A percentile compares a stretch with the other conserved stretches of the same genome.
phyloP scores from a whole-genome alignment of 352 stramenopile species.

The Paralagenidium karlingii region DNA sequence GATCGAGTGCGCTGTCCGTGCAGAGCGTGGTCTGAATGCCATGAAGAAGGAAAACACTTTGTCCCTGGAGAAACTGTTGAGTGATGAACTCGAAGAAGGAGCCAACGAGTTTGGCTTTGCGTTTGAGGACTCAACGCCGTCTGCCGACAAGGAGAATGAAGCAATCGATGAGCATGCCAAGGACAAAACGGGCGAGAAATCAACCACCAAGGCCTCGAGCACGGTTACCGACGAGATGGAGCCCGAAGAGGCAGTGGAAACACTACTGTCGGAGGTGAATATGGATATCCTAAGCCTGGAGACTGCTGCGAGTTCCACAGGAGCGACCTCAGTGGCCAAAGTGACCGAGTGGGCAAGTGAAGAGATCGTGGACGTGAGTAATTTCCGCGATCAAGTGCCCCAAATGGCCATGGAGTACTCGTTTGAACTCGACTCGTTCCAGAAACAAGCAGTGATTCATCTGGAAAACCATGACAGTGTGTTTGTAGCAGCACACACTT shows the following conservation, averaged over 20 bases:
- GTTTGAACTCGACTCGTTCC: slow-evolving; percentile 92
- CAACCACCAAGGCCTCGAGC: neutral
- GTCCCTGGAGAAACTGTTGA: slow-evolving; percentile 49
- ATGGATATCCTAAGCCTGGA: neutral
- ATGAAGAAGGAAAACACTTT: slow-evolving; percentile 39
- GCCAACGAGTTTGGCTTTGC: slow-evolving; percentile 44
- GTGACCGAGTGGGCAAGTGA: slow-evolving; percentile 65
- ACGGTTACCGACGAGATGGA: slow-evolving; percentile 8
- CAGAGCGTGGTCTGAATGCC: slow-evolving; percentile 27
- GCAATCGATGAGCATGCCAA: neutral
- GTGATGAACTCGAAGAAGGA: slow-evolving; percentile 57
- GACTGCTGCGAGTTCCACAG: neutral
- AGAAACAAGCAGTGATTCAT: slow-evolving; percentile 93
- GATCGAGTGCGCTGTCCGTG: slow-evolving; percentile 27
- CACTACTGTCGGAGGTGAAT: slow-evolving; percentile 17
- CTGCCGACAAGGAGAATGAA: slow-evolving; percentile 1
- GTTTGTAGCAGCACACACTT: slow-evolving; percentile 96
- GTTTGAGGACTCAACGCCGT: slow-evolving; percentile 11
- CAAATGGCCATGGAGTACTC: slow-evolving; percentile 73
- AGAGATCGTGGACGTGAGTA: slow-evolving; percentile 52
- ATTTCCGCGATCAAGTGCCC: slow-evolving; percentile 73
- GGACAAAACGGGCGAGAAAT: neutral
- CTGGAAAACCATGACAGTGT: slow-evolving; percentile 91
- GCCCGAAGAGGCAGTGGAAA: slow-evolving; percentile 37
- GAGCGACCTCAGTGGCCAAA: slow-evolving; percentile 4